Evolutionary conservation across 441 rosid species (phyloP), one percentile per base, ranked within the genome.

Genomic region (Raphanus hybrid): DNA sequence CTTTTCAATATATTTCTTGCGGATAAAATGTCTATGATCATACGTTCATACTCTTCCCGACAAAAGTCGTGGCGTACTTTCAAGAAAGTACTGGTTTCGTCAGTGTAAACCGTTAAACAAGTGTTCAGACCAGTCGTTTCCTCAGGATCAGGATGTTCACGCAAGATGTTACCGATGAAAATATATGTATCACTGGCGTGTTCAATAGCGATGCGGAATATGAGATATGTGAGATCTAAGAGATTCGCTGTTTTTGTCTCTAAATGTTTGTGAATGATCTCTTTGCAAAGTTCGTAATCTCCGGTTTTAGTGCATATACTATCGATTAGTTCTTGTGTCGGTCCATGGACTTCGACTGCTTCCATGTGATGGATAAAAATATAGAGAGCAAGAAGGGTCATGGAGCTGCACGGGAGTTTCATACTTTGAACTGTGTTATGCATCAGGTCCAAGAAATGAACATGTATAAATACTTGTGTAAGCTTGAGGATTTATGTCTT

Each of bases 81-180:
- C 3, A 55, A 1, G 50, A 70, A 76, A 27, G 15, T 15, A 11
- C 0, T 54, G 12, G 48, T 70, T 26, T 76, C 80, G 6, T 48
- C 45, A 23, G n/a, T 32, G 63, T 37, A 76, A 37, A 55, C 66
- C 2, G 15, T 26, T 39, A 63, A 65, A 54, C 80, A 76, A 15
- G 70, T 76, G 0, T 55, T 3, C 15, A 76, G 45, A 69, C 37
- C 57, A 27, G 4, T 3, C 23, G n/a, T 62, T 10, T 69, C 63
- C 55, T 76, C 39, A 15, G 48, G 48, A 27, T 2, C 70, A 27
- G 57, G 75, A 18, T 63, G 39, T 8, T 64, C 1, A 37, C 65
- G 70, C 48, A 76, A 27, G 58, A 76, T 76, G 59, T 70, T 26
- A 70, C 20, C 23, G 6, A 76, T 76, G 48, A 76, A 70, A 11